These are phyloP conservation scores for Lichtheimia ornata DNA, from an alignment of 371 early-diverging fungal genomes.

Conservation along the genomic window DNA sequence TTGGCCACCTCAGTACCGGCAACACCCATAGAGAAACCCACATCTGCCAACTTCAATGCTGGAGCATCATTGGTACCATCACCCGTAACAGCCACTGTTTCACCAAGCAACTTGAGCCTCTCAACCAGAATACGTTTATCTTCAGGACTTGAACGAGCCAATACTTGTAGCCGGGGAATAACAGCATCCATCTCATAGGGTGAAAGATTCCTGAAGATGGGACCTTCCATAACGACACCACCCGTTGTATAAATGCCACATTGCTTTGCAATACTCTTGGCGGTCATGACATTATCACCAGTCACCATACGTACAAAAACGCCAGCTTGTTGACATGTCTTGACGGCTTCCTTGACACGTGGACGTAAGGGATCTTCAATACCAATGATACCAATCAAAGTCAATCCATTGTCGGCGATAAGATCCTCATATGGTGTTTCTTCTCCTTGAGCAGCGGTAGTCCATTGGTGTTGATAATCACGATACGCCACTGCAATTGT, in stretches of 20 bases:
- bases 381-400: constrained; percentile 64
- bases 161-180: constrained; percentile 53
- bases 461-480: constrained; percentile 71
- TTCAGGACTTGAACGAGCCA: constrained; percentile 78
- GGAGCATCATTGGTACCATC: constrained; percentile 84
- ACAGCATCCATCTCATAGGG: constrained; percentile 36
- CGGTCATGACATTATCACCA: constrained; percentile 79
- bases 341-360: constrained; percentile 70
- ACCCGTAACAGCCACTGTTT: constrained; percentile 82
- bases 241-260: constrained; percentile 67
- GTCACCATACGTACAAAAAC: constrained; percentile 87
- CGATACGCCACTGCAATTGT: constrained; percentile 75
- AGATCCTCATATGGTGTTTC: constrained; percentile 39
- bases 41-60: constrained; percentile 78
- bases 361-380: constrained; percentile 78
- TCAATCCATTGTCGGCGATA: constrained; percentile 48
- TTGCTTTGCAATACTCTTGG: constrained; percentile 71
- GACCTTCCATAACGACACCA: constrained; percentile 70
- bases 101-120: constrained; percentile 60
- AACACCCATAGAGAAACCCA: constrained; percentile 85
- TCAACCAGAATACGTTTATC: constrained; percentile 75
- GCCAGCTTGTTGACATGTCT: constrained; percentile 71
- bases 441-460: constrained; percentile 48
- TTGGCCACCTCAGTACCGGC: constrained; percentile 84
- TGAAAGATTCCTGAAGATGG: constrained; percentile 61